Evolutionary conservation across 73 alveolate genomes (phyloP), one percentile per base, ranked within the genome.

Genomic region (Paramecium pentaurelia): DNA sequence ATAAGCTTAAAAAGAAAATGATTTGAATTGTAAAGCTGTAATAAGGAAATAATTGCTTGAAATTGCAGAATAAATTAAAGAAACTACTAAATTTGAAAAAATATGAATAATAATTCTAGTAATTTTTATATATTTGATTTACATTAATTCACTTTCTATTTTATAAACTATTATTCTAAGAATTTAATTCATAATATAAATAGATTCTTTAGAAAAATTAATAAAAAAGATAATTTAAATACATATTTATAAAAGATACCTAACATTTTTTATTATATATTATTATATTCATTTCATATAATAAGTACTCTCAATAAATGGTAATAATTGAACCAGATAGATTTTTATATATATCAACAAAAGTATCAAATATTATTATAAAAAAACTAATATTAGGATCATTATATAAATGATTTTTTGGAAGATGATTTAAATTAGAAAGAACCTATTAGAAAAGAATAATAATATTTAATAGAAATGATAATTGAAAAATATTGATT

Each of bases 11-110:
- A 28, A 34, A 68, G 84, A 68, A 68, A 68, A 27, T 68, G 84
- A 68, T 27, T 68, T 32, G 27, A 68, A 68, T 28, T 32, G 14
- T 14, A 68, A 68, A 68, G 84, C 84, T 27, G 27, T 25, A 0
- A 68, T 68, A 8, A 68, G 84, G 4, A 68, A 68, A 28, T 34
- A 68, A 28, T 68, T 68, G 12, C 47, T 68, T 20, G 84, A 68
- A 68, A 68, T 68, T 11, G 84, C 84, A 68, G 84, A 68, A 32
- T 34, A 68, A 68, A 68, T 68, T 14, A 68, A 68, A 34, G 84
- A 68, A 68, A 68, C 47, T 25, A 27, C 22, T 68, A 68, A 68
- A 25, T 68, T 54, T 54, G 70, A 54, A 18, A 54, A 54, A 54
- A 18, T 34, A 54, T 54, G 70, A 54, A 54, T 16, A 54, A 54